These are phyloP conservation scores for Clarireedia hainanense DNA, from an alignment of 2,329 filamentous ascomycete genomes.

Conservation along the genomic window DNA sequence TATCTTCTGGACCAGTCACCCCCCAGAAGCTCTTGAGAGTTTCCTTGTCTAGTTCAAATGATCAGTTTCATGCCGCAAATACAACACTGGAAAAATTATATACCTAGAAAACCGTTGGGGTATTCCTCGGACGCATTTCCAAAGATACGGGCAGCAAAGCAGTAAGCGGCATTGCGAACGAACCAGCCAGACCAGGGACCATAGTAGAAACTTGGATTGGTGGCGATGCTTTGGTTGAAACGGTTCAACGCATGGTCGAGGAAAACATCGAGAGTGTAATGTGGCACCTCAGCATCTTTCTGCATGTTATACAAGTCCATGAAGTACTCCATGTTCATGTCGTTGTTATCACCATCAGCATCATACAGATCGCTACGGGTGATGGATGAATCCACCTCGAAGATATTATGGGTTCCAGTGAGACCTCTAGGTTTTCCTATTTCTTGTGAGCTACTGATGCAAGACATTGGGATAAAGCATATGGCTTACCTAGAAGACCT, in stretches of 20 bases:
- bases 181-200: conserved; percentile 23
- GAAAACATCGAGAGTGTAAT: neutral
- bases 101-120: neutral
- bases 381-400: conserved; percentile 43
- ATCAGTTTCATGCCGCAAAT: conserved; percentile 16
- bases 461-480: neutral
- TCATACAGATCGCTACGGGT: conserved; percentile 41
- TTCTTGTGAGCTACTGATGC: neutral
- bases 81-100: neutral
- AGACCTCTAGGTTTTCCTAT: conserved; percentile 36
- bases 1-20: conserved; percentile 15
- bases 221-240: conserved; percentile 21
- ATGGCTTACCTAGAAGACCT: conserved; percentile 11
- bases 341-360: conserved; percentile 2
- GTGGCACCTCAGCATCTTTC: neutral
- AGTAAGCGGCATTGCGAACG: conserved; percentile 19
- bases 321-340: conserved; percentile 1
- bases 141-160: neutral
- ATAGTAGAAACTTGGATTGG: conserved; percentile 28
- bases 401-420: conserved; percentile 40
- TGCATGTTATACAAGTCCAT: neutral
- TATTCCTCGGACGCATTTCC: neutral
- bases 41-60: conserved; percentile 24
- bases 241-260: neutral
- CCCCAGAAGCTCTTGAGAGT: conserved; percentile 20